Conservation (phyloP, 768 basidiomycete species). For the Tephrocybe sp. region DNA sequence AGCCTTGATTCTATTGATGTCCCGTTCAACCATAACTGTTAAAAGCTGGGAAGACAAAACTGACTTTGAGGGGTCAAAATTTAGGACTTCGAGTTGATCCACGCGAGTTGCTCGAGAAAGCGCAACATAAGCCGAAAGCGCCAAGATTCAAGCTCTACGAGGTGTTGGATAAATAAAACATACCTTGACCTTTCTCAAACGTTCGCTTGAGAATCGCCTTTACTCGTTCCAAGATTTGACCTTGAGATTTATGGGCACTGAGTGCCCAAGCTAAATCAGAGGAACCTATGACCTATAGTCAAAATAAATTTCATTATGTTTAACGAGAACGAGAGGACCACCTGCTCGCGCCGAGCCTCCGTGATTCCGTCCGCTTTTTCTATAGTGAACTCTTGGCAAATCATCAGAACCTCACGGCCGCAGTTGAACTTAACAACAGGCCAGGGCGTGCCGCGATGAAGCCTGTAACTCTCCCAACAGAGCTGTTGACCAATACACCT, state of each 20-base stretch:
- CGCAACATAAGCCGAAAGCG: constrained; percentile 55
- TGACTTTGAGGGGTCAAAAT: constrained; percentile 59
- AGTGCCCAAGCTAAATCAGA: constrained; percentile 73
- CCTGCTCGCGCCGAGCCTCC: constrained; percentile 58
- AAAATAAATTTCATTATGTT: too few species aligned
- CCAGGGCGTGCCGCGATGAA: constrained; percentile 49
- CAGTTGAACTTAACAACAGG: constrained; percentile 59
- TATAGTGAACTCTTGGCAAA: constrained; percentile 54
- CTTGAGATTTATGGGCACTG: constrained; percentile 87
- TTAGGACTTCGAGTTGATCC: constrained; percentile 57
- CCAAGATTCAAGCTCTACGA: too few species aligned
- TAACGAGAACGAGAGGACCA: too few species aligned
- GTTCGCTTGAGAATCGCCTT: constrained; percentile 70
- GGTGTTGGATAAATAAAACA: constrained; percentile 6
- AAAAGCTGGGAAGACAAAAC: constrained; percentile 10
- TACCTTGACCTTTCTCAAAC: constrained; percentile 80
- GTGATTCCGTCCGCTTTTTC: constrained; percentile 50
- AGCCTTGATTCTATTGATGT: constrained; percentile 49
- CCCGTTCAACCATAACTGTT: neutral
- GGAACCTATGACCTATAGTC: constrained; percentile 28
- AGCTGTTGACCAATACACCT: constrained; percentile 66
- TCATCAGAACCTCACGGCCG: constrained; percentile 44
- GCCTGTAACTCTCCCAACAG: constrained; percentile 49
- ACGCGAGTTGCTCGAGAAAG: constrained; percentile 67
- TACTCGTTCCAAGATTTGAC: constrained; percentile 78